Base-by-base conservation (phyloP, 73 alveolate species). In the Tetrahymena thermophila region DNA sequence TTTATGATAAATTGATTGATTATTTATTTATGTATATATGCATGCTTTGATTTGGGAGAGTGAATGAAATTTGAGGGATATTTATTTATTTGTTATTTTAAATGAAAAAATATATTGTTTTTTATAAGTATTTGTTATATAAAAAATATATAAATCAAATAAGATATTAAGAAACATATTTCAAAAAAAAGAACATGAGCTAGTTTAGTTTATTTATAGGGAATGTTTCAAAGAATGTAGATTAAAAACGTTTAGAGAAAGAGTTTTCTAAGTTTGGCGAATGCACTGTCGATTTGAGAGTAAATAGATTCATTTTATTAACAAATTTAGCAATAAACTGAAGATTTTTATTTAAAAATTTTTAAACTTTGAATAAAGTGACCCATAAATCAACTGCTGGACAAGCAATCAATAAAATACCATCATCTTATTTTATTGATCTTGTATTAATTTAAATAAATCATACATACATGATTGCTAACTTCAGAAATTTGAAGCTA, bases 221-320 rank as follows among this genome's bases (percentile, higher is more conserved):
- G 34, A 95, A 95, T 89, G 94, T 95, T n/a, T 95, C 97, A 44
- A 85, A 95, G 56, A 42, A 84, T 19, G 97, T 95, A 35, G 97
- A 95, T 31, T 56, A 95, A 35, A 95, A 95, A 28, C 95, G 94
- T 95, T 85, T 95, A 28, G 97, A 95, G 85, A 95, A 93, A 56
- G 97, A 95, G 55, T 95, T 95, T 84, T 55, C 42, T 15, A 94
- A 55, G 85, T 93, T 85, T 95, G 97, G 97, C 6, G 97, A 95
- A 42, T 95, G 97, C 85, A 95, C 97, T 23, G 95, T 95, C 31
- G 97, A 95, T 89, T 95, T 95, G 83, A 95, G 97, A 95, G 97
- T 95, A 28, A 95, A 85, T 55, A 95, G 89, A 43, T 89, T 71
- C 40, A 71, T 71, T 71, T 71, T 71, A 23, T 19, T 19, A 31